Evolutionary conservation across 2,329 filamentous ascomycete species (phyloP), one percentile per base, ranked within the genome.

Genomic region (Alternaria viburni): DNA sequence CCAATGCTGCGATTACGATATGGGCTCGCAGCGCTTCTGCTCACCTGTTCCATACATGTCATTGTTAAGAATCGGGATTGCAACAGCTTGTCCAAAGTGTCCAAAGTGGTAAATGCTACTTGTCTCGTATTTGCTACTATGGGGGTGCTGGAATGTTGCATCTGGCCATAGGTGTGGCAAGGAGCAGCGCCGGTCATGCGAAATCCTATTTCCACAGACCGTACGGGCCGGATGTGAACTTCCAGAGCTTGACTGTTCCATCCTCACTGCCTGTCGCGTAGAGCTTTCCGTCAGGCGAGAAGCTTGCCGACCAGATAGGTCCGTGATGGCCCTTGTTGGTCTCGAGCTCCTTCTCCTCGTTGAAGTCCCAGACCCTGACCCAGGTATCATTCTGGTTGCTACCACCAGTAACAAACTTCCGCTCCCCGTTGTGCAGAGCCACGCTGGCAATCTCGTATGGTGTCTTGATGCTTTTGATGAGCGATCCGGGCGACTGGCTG

Each of bases 251-350:
- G 80, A 99, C 96, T 0, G 96, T 99, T 44, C 96, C 96, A 74
- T 99, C 96, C 78, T 99, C 96, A 52, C 94, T 97, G 28, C 93
- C 96, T 2, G 96, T 99, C 2, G 94, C 96, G 77, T 98, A 99
- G 8, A 99, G 84, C 78, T 97, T 97, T 50, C 94, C 94, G 75
- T 99, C 96, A 0, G 96, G 96, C 0, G 94, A 96, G 81, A 97
- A 99, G 60, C 91, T 91, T 63, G 96, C 90, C 6, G 93, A 97
- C 96, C 96, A 99, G 66, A 99, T 96, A 1, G 95, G 95, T 2
- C 96, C 96, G 75, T 99, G 96, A 72, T 99, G 96, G 23, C 96
- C 96, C 81, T 97, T 97, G 83, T 97, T 93, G 12, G 95, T 91
- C 78, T 98, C 96, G 46, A 97, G 83, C 79, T 97, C 93, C 69